Evolutionary conservation across 2,329 filamentous ascomycete genomes (phyloP), one percentile per base, ranked within the genome.

Genomic region (Diaporthe sp.): DNA sequence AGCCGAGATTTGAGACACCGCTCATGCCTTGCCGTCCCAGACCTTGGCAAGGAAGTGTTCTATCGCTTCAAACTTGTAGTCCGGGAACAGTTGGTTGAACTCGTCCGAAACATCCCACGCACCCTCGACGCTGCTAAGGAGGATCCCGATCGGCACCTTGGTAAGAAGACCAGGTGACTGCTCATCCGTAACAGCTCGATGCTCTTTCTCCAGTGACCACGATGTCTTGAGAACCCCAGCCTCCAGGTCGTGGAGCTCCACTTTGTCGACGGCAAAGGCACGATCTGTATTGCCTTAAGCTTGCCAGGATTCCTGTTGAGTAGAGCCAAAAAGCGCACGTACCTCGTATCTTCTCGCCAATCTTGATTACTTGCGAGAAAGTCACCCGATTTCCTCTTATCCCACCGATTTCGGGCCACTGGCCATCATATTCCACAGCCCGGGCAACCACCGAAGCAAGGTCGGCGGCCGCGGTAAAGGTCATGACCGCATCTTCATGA

Each of bases 231-330:
- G 76, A 17, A 74, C 73, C 9, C 87, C 88, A 4, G 80, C 83
- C 77, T 86, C 80, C 7, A 91, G 84, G 77, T 91, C 88, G 67
- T 85, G 82, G 0, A 83, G 70, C 47, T 82, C 83, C 1, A 90
- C 80, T n/a, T 82, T 83, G 6, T 89, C 86, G 13, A 89, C 77
- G 0, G 75, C 71, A 71, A 88, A 87, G 7, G 81, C 74, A 5
- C 75, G 61, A 15, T 82, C 83, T 85, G 55, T 25, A 47, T 6
- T 40, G 4, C 57, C 70, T 66, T 79, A 2, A 80, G 58, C 61
- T 19, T 33, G n/a, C 15, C 3, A 12, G 10, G 17, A 17, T 15
- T 6, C 19, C 5, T 45, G 3, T 0, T 9, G 45, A 33, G 22
- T 22, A 19, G 33, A 60, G 35, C 2, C 25, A 19, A 6, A 19